Evolutionary conservation across 2,329 filamentous ascomycete species (phyloP), one percentile per base, ranked within the genome.

Genomic region (Aspergillus hiratsukae): DNA sequence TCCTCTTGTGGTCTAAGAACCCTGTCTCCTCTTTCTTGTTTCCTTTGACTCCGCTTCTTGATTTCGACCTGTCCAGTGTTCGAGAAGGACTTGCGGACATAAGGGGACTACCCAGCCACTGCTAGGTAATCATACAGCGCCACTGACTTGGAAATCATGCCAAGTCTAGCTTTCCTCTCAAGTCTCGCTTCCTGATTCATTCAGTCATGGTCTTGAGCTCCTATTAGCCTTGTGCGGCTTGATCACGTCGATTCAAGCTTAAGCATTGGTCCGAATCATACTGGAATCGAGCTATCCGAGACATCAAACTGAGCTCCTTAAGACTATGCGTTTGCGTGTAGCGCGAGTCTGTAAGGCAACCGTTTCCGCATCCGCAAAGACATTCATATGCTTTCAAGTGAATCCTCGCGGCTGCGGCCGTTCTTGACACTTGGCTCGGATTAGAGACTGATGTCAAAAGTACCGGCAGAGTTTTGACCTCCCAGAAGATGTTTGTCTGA

Each of bases 401-500:
- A 50, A 45, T 17, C n/a, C 45, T 41, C 28, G 43, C 31, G 43
- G 52, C 25, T 27, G 49, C 49, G 29, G 43, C 29, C 21, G 29
- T 41, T 56, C 29, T 56, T 27, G 43, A 46, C 19, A 46, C 43
- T 35, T 46, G 43, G 6, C 19, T 46, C 43, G 3, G 21, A 46
- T 23, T 25, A 46, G 19, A 27, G 21, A 27, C 23, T 23, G 48
- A 25, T 52, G 52, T 49, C 57, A 61, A 64, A 65, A 61, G 63
- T 61, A 60, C 58, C 48, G 53, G 48, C 54, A 56, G 60, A 61
- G 51, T 57, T 63, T 60, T 58, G 63, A 61, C 61, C 60, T 60
- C 63, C 63, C 54, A 53, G 57, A 53, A 58, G 41, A 49, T 52
- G 57, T 60, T 58, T 65, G 63, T 67, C 68, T 69, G 67, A 63